phyloP scores from a whole-genome alignment of 768 basidiomycete genomes.

The Russula emetica region DNA sequence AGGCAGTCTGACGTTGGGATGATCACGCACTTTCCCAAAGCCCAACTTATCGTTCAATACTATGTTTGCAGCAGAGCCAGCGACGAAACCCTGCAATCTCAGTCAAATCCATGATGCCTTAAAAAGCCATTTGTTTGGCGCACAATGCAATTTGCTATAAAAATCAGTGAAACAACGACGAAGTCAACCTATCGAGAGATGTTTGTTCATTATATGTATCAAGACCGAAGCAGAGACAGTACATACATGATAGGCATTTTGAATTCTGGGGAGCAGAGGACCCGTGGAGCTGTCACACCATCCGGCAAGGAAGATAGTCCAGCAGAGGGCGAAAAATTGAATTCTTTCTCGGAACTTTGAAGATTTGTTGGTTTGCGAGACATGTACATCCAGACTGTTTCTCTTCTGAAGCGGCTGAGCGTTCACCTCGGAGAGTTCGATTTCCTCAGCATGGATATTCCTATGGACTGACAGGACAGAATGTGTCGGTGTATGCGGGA shows the following conservation, averaged over 20 bases:
- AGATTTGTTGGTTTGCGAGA: not conserved
- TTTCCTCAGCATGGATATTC: not conserved
- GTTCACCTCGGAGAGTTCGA: constrained; percentile 4
- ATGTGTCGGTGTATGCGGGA: not conserved
- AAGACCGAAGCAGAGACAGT: not conserved
- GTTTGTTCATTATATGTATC: not conserved
- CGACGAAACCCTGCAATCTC: constrained; percentile 43
- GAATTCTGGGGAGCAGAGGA: constrained; percentile 69
- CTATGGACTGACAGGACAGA: not conserved
- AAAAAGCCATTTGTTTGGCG: constrained; percentile 16
- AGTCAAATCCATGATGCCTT: not conserved
- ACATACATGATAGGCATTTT: constrained; percentile 47
- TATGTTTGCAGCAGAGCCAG: constrained; percentile 47
- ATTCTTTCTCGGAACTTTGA: constrained; percentile 30
- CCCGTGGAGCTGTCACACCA: constrained; percentile 79
- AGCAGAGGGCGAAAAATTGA: constrained; percentile 55
- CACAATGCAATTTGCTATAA: constrained; percentile 48
- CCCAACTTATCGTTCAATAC: constrained; percentile 43
- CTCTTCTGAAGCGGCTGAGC: not conserved
- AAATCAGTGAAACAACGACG: constrained; percentile 56
- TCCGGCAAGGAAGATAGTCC: constrained; percentile 56
- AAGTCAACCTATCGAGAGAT: constrained; percentile 41
- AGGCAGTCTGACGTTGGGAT: not conserved
- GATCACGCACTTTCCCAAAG: constrained; percentile 43
- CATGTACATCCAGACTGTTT: not conserved